These are phyloP conservation scores for Suillus spraguei DNA, from an alignment of 768 basidiomycete genomes.

Conservation along the genomic window DNA sequence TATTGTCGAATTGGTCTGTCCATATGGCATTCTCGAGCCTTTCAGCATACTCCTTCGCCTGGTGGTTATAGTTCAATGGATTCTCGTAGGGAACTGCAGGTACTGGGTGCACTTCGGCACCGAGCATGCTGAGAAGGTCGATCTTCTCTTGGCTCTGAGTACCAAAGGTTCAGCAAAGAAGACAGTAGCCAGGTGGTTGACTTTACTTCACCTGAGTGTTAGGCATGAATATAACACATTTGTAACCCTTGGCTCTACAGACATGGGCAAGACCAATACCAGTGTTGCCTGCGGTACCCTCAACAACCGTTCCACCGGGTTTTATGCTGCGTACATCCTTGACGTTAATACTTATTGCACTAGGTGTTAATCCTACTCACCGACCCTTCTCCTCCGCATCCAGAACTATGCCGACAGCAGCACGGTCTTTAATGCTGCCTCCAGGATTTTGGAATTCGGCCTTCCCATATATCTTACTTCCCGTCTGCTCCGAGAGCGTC, in stretches of 20 bases:
- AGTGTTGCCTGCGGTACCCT: conserved; percentile 98
- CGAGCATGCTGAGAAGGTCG: conserved; percentile 94
- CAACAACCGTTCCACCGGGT: conserved; percentile 95
- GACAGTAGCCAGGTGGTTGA: background rate
- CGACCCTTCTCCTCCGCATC: conserved; percentile 85
- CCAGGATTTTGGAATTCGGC: conserved; percentile 99
- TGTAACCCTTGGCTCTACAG: conserved; percentile 90
- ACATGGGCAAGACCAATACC: conserved; percentile 96
- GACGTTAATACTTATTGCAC: background rate
- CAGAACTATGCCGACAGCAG: conserved; percentile 84
- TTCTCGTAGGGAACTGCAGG: conserved; percentile 97
- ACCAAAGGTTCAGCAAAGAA: background rate
- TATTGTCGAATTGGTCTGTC: conserved; percentile 99
- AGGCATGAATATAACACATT: conserved; percentile 99
- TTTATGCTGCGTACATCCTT: conserved; percentile 54
- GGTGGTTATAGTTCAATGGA: conserved; percentile 96
- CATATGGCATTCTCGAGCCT: conserved; percentile 81
- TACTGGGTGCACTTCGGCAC: conserved; percentile 95
- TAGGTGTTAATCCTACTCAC: conserved; percentile 45
- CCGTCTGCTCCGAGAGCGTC: conserved; percentile 78
- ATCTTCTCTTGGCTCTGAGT: conserved; percentile 95
- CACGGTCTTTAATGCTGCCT: conserved; percentile 96
- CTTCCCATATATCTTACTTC: conserved; percentile 88
- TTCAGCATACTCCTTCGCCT: conserved; percentile 86
- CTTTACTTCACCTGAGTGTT: conserved; percentile 73